Base-by-base conservation (phyloP, 2,329 filamentous ascomycete genomes). In the Diaporthe nobilis region DNA sequence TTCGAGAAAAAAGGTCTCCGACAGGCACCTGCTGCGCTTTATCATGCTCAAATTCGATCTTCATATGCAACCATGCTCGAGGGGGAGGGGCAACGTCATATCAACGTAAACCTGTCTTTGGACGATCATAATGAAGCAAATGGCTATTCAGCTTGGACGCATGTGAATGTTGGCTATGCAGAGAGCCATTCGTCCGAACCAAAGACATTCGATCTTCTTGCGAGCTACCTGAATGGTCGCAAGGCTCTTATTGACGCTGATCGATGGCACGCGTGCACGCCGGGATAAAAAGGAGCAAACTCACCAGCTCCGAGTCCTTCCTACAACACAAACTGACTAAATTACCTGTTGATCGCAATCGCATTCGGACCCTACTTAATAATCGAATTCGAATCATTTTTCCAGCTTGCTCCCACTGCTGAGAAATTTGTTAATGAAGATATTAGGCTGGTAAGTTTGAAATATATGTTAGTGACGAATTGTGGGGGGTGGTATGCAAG, bases 301-400 rank as follows among this genome's bases (percentile, higher is more conserved):
- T 47, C 17, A 47, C 20, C 8, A 22, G 22, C 42, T 22, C n/a
- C n/a, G n/a, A n/a, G n/a, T n/a, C 9, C 20, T 9, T 2, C 20
- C 44, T 47, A n/a, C n/a, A n/a, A n/a, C n/a, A n/a, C n/a, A n/a
- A n/a, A n/a, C n/a, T n/a, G n/a, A n/a, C n/a, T n/a, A n/a, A n/a
- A n/a, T n/a, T n/a, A n/a, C 44, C 17, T 20, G 15, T 20, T 2
- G 17, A 15, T 20, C 0, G 17, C 1, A 1, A 7, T 22, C 2
- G 15, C 4, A 47, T 20, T 47, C 20, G 2, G 5, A 47, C 7
- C 2, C 44, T 47, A 20, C 1, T 15, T 47, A 2, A 47, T 22
- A 15, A 6, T 47, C 20, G 44, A 47, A 22, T 44, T 4, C 2
- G 0, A 44, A 20, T 44, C 6, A 44, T 5, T 7, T 1, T 44